These are phyloP conservation scores for Bromus sterilis DNA, from an alignment of 176 grass and related monocot genomes.

Conservation along the genomic window DNA sequence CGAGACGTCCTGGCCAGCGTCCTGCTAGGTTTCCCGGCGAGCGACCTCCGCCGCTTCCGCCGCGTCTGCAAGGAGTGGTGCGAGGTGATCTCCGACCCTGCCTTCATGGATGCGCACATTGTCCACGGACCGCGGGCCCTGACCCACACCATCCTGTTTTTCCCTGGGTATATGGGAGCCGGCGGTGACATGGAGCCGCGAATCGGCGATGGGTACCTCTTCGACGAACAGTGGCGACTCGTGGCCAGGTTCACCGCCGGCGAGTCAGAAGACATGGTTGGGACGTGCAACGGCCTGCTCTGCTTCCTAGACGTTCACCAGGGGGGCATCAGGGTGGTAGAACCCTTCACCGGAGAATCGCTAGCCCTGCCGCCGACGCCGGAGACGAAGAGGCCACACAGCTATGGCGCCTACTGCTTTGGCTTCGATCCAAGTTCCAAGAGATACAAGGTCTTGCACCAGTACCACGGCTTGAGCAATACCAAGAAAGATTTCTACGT, in stretches of 20 bases:
- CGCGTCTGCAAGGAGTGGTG: background rate
- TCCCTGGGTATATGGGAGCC: background rate
- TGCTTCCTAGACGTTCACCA: background rate
- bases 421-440: background rate
- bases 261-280: background rate
- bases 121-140: background rate
- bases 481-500: background rate
- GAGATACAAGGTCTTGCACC: background rate
- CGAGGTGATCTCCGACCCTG: background rate
- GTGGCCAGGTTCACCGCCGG: background rate
- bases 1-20: background rate
- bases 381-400: background rate
- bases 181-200: background rate
- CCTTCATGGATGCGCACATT: background rate
- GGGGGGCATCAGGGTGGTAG: background rate
- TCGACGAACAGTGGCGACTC: background rate
- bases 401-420: background rate
- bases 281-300: background rate
- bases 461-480: background rate
- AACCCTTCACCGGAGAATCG: background rate
- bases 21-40: background rate
- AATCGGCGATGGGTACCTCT: background rate
- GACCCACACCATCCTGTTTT: background rate
- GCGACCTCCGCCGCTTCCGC: background rate
- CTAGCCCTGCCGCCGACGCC: background rate